Base-by-base conservation (phyloP, 1,284 basidiomycete genomes). In the Spongiforma sp. region DNA sequence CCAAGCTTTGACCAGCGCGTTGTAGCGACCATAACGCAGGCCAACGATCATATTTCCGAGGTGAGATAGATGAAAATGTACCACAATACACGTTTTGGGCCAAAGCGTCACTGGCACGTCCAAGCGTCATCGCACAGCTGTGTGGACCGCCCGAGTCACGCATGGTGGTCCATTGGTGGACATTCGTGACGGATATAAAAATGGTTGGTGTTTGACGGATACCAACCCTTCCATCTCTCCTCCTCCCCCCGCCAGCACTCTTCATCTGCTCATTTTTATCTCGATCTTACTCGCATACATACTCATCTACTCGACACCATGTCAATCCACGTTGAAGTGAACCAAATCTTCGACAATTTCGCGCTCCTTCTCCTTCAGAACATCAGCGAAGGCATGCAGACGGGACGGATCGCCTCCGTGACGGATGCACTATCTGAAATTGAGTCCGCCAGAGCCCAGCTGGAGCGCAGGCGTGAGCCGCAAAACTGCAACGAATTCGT, bases 141-240 rank as follows among this genome's bases (percentile, higher is more conserved):
- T n/a, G n/a, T 62, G 9, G 60, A 41, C 57, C 57, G 57, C n/a
- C n/a, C n/a, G n/a, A n/a, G n/a, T n/a, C n/a, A n/a, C n/a, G n/a
- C n/a, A n/a, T n/a, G n/a, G n/a, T n/a, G n/a, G n/a, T n/a, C n/a
- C 28, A 50, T 7, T 32, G 7, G 50, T 52, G 50, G 26, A 30
- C 50, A 53, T 37, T n/a, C 24, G 34, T 24, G 68, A 8, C 43
- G 37, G 53, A 56, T 68, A 75, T 62, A 73, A 73, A 50, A 26
- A 41, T 15, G 43, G 21, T 26, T 19, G 32, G 33, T 6, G 26
- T 19, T 60, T 55, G 64, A 30, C 48, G 48, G 48, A 50, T 9
- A n/a, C 26, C 56, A 59, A 59, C 60, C 10, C 2, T 61, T 55
- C 43, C 30, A 59, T 50, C 52, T 61, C 53, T 39, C 30, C 57